Percentiles rank a stretch among this genome's conserved stretches.
Evolutionary conservation across 2,329 filamentous ascomycete genomes (phyloP).

Genomic region (Fusarium sp.): DNA sequence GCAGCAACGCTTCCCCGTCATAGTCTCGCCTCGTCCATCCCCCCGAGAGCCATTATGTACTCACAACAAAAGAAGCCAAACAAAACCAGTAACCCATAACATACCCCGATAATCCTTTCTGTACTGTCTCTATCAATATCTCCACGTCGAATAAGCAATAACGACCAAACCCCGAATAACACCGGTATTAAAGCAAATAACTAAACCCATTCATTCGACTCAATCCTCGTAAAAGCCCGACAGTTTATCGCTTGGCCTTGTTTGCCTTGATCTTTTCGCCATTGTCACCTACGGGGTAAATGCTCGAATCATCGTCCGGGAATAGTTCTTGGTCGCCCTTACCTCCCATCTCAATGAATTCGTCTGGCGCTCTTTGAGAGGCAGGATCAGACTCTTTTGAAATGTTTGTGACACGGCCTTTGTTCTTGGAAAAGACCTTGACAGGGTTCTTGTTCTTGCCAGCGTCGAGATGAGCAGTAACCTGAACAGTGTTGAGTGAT

Average conservation of each 20-base stretch:
- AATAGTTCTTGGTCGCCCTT: slow-evolving; percentile 86
- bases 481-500: slow-evolving; percentile 78
- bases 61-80: background rate
- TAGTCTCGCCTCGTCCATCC: background rate
- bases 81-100: slow-evolving; percentile 1
- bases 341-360: slow-evolving; percentile 87
- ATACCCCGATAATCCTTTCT: slow-evolving; percentile 14
- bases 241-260: slow-evolving; percentile 40
- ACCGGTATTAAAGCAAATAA: slow-evolving; percentile 14
- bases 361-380: slow-evolving; percentile 72
- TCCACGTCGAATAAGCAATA: slow-evolving; percentile 8
- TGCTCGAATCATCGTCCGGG: slow-evolving; percentile 67
- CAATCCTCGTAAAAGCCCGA: background rate
- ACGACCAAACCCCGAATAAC: slow-evolving; percentile 1
- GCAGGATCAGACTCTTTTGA: slow-evolving; percentile 73
- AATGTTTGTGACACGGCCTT: slow-evolving; percentile 52
- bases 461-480: slow-evolving; percentile 65
- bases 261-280: slow-evolving; percentile 46
- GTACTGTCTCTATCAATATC: slow-evolving; percentile 26
- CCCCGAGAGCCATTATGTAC: background rate
- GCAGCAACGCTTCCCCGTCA: slow-evolving; percentile 2
- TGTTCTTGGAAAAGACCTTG: slow-evolving; percentile 81
- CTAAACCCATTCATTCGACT: background rate
- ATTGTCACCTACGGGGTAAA: slow-evolving; percentile 56
- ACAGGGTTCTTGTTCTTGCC: slow-evolving; percentile 68